Evolutionary conservation across 148 eudicot species (phyloP).

Genomic region (Nepenthes mirabilis): DNA sequence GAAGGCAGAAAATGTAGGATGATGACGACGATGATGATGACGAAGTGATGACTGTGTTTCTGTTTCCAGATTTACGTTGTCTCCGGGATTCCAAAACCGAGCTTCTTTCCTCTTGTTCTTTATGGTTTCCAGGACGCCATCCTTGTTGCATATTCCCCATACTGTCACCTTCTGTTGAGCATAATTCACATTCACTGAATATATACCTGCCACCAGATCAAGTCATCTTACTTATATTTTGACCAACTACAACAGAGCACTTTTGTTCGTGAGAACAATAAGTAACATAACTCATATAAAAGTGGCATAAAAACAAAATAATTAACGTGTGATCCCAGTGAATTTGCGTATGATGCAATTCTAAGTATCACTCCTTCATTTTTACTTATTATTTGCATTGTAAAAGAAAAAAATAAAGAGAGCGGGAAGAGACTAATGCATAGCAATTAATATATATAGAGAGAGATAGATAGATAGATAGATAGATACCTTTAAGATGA

Average conservation of each 20-base stretch:
- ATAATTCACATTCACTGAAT: constrained; percentile 67
- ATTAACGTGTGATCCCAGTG: too few relatives aligned
- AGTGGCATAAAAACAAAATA: too few relatives aligned
- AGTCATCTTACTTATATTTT: too few relatives aligned
- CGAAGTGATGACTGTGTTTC: constrained; percentile 7
- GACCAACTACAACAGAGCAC: too few relatives aligned
- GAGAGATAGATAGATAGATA: constrained; percentile 3
- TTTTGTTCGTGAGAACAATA: too few relatives aligned
- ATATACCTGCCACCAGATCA: constrained; percentile 45
- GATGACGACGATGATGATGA: background rate
- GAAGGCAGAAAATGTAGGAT: constrained; percentile 8
- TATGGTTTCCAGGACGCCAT: constrained; percentile 49
- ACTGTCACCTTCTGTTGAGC: constrained; percentile 78
- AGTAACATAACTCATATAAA: too few relatives aligned
- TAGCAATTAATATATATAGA: background rate
- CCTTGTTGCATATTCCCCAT: constrained; percentile 95
- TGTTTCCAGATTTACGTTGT: constrained; percentile 20
- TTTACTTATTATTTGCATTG: too few relatives aligned
- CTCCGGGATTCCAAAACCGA: constrained; percentile 55
- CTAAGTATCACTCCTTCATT: too few relatives aligned
- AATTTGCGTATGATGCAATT: too few relatives aligned
- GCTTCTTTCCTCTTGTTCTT: constrained; percentile 74
- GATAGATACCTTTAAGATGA: constrained; percentile 48
- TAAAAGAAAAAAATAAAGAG: too few relatives aligned
- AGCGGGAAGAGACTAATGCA: background rate